Evolutionary conservation across 108 stramenopile genomes (phyloP).

Genomic region (Discostella stelligeroides): DNA sequence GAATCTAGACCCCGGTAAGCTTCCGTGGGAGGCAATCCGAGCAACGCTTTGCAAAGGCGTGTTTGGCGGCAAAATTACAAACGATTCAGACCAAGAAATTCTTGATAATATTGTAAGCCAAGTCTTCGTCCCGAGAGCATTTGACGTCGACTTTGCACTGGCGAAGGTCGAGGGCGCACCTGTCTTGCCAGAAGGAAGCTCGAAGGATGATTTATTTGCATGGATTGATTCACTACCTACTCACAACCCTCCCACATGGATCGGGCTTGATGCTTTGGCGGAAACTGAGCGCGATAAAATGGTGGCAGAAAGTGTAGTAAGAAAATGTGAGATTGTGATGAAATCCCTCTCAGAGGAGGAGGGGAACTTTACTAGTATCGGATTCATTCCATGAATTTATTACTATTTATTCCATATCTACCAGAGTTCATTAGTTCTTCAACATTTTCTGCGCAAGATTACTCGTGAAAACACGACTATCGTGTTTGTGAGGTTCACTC

Average conservation of each 20-base stretch:
- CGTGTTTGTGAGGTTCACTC: no score
- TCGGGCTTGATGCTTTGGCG: constrained; percentile 70
- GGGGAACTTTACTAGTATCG: no score
- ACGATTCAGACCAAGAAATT: constrained; percentile 65
- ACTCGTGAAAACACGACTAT: no score
- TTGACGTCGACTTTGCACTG: constrained; percentile 79
- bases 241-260: constrained; percentile 86
- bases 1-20: constrained; percentile 73
- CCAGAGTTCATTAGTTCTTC: no score
- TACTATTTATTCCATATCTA: no score
- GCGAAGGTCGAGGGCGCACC: constrained; percentile 62
- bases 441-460: no score
- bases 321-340: constrained; percentile 56
- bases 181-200: constrained; percentile 70
- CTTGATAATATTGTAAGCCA: constrained; percentile 68
- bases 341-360: constrained; percentile 35
- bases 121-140: constrained; percentile 59
- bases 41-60: constrained; percentile 76
- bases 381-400: no score
- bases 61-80: constrained; percentile 81
- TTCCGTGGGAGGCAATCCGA: constrained; percentile 91
- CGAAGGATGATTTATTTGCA: constrained; percentile 65
- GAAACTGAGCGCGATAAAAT: constrained; percentile 66
- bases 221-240: constrained; percentile 75
- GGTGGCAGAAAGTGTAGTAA: constrained; percentile 60